phyloP scores from a whole-genome alignment of 805 yeast genomes.

The Kodamaea hsintzibuensis region DNA sequence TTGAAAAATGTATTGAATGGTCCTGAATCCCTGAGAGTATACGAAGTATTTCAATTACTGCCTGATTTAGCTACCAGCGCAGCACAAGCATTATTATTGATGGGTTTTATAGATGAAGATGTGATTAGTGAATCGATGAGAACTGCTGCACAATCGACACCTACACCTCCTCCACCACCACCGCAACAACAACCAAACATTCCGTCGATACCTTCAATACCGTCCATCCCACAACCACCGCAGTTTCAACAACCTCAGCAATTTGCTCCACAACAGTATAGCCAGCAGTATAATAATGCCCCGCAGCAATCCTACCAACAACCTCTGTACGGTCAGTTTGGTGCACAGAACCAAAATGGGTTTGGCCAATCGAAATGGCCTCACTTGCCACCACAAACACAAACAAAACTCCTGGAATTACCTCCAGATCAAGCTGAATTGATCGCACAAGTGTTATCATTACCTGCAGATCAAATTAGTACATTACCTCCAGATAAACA shows the following conservation, averaged over 20 bases:
- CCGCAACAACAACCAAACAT: not conserved
- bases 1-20: slow-evolving; percentile 57
- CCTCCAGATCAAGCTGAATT: slow-evolving; percentile 59
- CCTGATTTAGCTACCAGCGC: slow-evolving; percentile 65
- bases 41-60: slow-evolving; percentile 52
- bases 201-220: slow-evolving; percentile 11
- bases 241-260: slow-evolving; percentile 12
- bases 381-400: slow-evolving; percentile 48
- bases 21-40: slow-evolving; percentile 51
- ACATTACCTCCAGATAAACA: slow-evolving; percentile 53
- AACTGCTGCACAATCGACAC: slow-evolving; percentile 20
- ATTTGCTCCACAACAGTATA: slow-evolving; percentile 1
- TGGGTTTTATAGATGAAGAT: slow-evolving; percentile 73
- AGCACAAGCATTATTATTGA: slow-evolving; percentile 70
- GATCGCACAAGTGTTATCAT: slow-evolving; percentile 52
- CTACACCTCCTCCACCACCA: slow-evolving; percentile 19
- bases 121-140: slow-evolving; percentile 62
- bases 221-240: slow-evolving; percentile 14
- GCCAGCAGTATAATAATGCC: not conserved
- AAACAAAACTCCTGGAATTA: slow-evolving; percentile 49
- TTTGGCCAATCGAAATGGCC: slow-evolving; percentile 36
- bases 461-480: slow-evolving; percentile 51
- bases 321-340: slow-evolving; percentile 2
- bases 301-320: slow-evolving; percentile 8
- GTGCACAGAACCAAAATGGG: slow-evolving; percentile 2